A percentile compares a stretch with the other conserved stretches of the same genome.
These are phyloP conservation scores for Fusarium luffae DNA, from an alignment of 2,329 filamentous ascomycete genomes.

Conservation along the genomic window DNA sequence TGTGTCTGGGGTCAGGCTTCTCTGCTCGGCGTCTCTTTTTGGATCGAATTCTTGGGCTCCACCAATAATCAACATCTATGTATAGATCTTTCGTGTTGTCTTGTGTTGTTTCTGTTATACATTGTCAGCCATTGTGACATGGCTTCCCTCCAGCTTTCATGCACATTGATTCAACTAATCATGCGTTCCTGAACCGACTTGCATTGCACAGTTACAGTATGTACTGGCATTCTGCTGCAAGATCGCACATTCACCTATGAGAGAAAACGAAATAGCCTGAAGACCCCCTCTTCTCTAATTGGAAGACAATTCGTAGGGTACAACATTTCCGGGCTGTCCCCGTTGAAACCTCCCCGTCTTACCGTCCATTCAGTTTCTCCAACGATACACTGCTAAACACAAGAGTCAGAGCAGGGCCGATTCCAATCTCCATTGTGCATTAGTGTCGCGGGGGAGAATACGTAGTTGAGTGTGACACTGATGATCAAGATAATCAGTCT, in stretches of 20 bases:
- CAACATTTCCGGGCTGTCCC: slow-evolving; percentile 31
- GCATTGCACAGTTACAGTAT: neutral
- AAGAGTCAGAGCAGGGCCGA: slow-evolving; percentile 32
- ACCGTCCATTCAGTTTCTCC: slow-evolving; percentile 24
- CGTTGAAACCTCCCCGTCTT: slow-evolving; percentile 34
- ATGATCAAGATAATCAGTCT: slow-evolving; percentile 37
- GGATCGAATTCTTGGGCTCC: slow-evolving; percentile 2
- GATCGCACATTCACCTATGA: neutral
- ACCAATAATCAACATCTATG: slow-evolving; percentile 7
- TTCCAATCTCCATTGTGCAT: slow-evolving; percentile 14
- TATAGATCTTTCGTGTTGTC: neutral
- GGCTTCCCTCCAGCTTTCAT: slow-evolving; percentile 7
- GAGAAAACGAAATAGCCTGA: neutral
- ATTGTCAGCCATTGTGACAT: slow-evolving; percentile 7
- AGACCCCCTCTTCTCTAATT: neutral
- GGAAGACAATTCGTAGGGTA: neutral
- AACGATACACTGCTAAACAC: slow-evolving; percentile 20
- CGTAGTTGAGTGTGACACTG: slow-evolving; percentile 11
- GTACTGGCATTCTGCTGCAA: neutral
- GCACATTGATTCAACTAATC: slow-evolving; percentile 1
- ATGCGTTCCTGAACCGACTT: neutral
- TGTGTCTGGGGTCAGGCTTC: slow-evolving; percentile 27
- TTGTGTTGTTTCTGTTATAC: slow-evolving; percentile 22
- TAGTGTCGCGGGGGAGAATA: slow-evolving; percentile 17
- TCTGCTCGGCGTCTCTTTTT: slow-evolving; percentile 24